Evolutionary conservation across 2,329 filamentous ascomycete species (phyloP).

Genomic region (Fusarium musae): DNA sequence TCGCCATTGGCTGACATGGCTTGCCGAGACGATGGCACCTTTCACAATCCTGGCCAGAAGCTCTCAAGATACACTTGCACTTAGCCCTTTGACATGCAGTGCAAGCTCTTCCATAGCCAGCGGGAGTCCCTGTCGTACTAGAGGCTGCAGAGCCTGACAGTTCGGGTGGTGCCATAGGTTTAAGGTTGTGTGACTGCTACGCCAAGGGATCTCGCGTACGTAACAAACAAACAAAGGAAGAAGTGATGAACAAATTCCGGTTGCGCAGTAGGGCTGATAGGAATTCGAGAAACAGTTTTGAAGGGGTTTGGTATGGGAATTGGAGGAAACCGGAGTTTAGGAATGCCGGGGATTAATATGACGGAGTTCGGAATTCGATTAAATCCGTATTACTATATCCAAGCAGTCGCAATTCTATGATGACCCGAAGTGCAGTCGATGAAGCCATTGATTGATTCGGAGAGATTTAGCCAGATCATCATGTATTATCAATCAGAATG

Average conservation of each 20-base stretch:
- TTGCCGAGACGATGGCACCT: constrained; percentile 60
- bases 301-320: constrained; percentile 8
- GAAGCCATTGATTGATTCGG: background rate
- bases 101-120: constrained; percentile 58
- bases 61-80: constrained; percentile 59
- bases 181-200: background rate
- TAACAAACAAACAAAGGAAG: constrained; percentile 1
- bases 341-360: background rate
- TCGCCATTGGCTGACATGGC: constrained; percentile 57
- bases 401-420: background rate
- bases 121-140: constrained; percentile 42
- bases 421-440: background rate
- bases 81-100: constrained; percentile 60
- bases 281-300: constrained; percentile 13
- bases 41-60: constrained; percentile 49
- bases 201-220: background rate
- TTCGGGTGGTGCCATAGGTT: constrained; percentile 40
- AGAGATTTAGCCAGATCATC: background rate
- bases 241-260: constrained; percentile 29
- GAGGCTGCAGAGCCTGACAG: constrained; percentile 18
- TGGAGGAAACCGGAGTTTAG: constrained; percentile 20
- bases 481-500: background rate
- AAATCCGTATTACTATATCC: constrained; percentile 20
- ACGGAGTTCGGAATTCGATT: constrained; percentile 18
- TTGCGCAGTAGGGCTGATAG: constrained; percentile 18